Base-by-base conservation (phyloP, 306 rosid genomes). In the Acmispon strigosus region DNA sequence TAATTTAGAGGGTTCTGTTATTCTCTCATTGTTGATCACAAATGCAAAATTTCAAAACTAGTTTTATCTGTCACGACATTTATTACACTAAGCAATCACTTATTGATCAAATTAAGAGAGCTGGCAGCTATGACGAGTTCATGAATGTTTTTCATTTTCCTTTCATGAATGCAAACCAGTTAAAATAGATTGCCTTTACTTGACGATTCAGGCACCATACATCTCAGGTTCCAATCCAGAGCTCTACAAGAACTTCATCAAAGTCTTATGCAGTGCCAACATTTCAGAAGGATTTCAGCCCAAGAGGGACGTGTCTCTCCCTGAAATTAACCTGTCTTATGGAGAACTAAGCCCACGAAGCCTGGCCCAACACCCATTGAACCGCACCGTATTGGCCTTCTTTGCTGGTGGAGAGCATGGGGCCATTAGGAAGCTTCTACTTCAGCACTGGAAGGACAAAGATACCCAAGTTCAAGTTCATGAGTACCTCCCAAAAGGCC, bases 191-290 rank as follows among this genome's bases (percentile, higher is more conserved):
- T 39, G 43, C 43, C 2, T 43, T 12, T 14, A 37, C 29, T 64
- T 43, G 66, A 47, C 64, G 73, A 11, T 36, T 24, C 58, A 89
- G 92, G 96, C 80, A 44, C 90, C 91, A 2, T 75, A 73, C 19
- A 32, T 87, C 14, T 87, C 92, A 39, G 42, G 29, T 22, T 86
- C 75, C 7, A 77, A 78, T 32, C 84, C 81, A 0, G 39, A 84
- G 27, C 80, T 85, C 10, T 89, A 49, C 66, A 65, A 73, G 43
- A 73, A 78, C 69, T 78, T 89, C 59, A 76, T 83, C 3, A 81
- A 85, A 57, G 89, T 71, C 13, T 70, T 87, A 0, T 87, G 90
- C 82, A 89, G 86, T 53, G 92, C 96, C 49, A 89, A 85, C 74
- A 81, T 80, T n/a, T 64, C 86, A 0, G 89, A 87, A 81, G 92